These are phyloP conservation scores for Talaromyces sp. DNA, from an alignment of 2,329 filamentous ascomycete genomes.

Conservation along the genomic window DNA sequence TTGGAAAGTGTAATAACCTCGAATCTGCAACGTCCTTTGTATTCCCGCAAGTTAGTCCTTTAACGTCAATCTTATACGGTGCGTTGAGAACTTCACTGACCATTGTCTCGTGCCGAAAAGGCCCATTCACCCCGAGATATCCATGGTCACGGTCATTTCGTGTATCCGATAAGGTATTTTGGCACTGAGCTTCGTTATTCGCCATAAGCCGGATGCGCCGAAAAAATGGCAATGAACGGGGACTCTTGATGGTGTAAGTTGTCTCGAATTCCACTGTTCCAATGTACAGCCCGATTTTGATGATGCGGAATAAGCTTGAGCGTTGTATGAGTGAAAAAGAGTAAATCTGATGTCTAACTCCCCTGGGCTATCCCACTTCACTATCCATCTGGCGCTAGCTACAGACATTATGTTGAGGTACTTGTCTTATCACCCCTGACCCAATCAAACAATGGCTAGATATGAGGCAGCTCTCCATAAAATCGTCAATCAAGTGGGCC, in stretches of 20 bases:
- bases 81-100: background rate
- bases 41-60: background rate
- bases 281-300: background rate
- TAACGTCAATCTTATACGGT: background rate
- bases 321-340: background rate
- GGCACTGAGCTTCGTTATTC: background rate
- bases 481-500: background rate
- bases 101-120: background rate
- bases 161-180: background rate
- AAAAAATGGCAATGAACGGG: background rate
- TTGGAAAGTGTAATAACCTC: background rate
- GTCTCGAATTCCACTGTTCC: too few relatives aligned
- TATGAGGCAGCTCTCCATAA: background rate
- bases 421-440: background rate
- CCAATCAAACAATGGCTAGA: background rate
- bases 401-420: background rate
- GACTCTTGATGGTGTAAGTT: background rate
- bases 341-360: background rate
- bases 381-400: background rate
- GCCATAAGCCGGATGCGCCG: background rate
- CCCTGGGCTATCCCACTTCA: background rate
- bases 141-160: background rate
- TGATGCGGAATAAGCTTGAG: background rate
- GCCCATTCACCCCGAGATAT: background rate
- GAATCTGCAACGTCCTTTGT: background rate